phyloP scores from a whole-genome alignment of 2,329 filamentous ascomycete species.

The Aureobasidium sp. region DNA sequence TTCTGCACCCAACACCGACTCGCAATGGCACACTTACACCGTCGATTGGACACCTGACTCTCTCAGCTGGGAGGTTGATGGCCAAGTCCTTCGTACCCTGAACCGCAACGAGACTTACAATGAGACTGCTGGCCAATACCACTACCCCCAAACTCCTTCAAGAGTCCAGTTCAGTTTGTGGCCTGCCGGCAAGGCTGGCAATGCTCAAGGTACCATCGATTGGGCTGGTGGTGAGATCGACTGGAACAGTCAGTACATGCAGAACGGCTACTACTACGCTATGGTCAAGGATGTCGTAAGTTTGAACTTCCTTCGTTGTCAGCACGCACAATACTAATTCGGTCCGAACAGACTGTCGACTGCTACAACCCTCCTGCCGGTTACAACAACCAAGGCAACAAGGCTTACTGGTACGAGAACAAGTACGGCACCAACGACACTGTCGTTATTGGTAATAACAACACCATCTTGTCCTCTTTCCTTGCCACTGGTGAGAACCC shows the following conservation, averaged over 20 bases:
- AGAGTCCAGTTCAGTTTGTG: slow-evolving; percentile 92
- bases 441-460: slow-evolving; percentile 64
- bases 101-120: slow-evolving; percentile 80
- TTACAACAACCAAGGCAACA: slow-evolving; percentile 44
- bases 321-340: neutral
- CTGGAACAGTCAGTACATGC: slow-evolving; percentile 73
- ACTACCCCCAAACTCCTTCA: slow-evolving; percentile 84
- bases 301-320: slow-evolving; percentile 16
- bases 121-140: slow-evolving; percentile 66
- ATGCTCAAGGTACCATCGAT: slow-evolving; percentile 72
- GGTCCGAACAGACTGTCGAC: slow-evolving; percentile 43
- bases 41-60: slow-evolving; percentile 85
- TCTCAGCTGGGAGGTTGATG: slow-evolving; percentile 83
- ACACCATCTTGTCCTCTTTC: slow-evolving; percentile 69
- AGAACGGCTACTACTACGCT: slow-evolving; percentile 85
- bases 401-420: slow-evolving; percentile 68
- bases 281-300: slow-evolving; percentile 57
- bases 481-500: slow-evolving; percentile 71
- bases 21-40: slow-evolving; percentile 80
- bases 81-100: slow-evolving; percentile 63
- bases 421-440: slow-evolving; percentile 62
- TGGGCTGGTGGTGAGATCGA: slow-evolving; percentile 90
- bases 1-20: slow-evolving; percentile 59
- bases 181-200: slow-evolving; percentile 76
- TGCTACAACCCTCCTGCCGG: slow-evolving; percentile 80